phyloP scores from a whole-genome alignment of 129 eudicot genomes.

The Centrapalus pauciflorus region DNA sequence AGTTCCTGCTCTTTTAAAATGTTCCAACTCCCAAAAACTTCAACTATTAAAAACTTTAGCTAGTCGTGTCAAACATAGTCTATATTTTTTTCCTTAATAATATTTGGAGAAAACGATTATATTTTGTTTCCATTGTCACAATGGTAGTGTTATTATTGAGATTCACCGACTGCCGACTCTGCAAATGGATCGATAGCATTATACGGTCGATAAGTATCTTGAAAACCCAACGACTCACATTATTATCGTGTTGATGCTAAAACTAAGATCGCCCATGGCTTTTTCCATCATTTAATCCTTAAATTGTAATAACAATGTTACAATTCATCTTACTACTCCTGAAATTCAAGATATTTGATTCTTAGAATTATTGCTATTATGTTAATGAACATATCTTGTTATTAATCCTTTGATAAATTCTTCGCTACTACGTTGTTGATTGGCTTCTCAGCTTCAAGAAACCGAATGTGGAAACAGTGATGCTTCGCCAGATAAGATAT shows the following conservation, averaged over 20 bases:
- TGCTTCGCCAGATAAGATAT: slow-evolving; percentile 56
- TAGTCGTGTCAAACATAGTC: too few relatives aligned
- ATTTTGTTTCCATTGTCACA: too few relatives aligned
- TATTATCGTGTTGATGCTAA: neutral
- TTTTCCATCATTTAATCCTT: neutral
- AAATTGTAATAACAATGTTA: neutral
- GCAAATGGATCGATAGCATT: too few relatives aligned
- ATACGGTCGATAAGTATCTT: too few relatives aligned
- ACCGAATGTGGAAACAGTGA: slow-evolving; percentile 34
- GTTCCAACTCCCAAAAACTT: too few relatives aligned
- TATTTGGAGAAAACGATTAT: too few relatives aligned
- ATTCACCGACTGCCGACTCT: too few relatives aligned
- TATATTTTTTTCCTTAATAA: too few relatives aligned
- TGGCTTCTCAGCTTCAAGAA: slow-evolving; percentile 23
- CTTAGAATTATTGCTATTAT: neutral
- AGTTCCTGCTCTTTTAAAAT: too few relatives aligned
- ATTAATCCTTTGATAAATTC: neutral
- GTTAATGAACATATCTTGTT: neutral
- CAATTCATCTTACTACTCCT: neutral
- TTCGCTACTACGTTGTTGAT: slow-evolving; percentile 3
- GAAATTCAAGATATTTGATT: neutral
- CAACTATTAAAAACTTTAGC: too few relatives aligned
- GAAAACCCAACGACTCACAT: neutral
- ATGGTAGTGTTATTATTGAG: too few relatives aligned
- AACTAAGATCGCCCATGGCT: neutral